Percentiles rank a stretch among this genome's conserved stretches.
These are phyloP conservation scores for Neurospora africana DNA, from an alignment of 495 filamentous ascomycete species.

Conservation along the genomic window DNA sequence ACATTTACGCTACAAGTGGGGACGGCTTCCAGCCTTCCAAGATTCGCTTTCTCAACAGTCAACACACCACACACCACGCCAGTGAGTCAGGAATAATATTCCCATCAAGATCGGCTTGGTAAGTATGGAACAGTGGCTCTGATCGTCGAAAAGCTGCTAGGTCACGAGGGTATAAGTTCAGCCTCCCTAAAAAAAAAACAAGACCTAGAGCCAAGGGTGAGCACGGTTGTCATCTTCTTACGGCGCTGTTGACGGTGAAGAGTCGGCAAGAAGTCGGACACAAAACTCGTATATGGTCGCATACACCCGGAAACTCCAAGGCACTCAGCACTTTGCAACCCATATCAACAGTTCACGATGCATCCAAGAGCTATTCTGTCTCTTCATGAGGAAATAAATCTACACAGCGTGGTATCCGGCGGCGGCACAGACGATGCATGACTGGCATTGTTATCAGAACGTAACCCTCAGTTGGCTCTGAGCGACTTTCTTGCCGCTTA, in stretches of 20 bases:
- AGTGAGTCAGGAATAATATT: not conserved
- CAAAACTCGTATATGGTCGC: not conserved
- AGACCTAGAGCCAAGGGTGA: not conserved
- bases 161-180: not conserved
- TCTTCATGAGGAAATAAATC: not conserved
- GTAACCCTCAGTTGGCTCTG: not conserved
- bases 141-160: not conserved
- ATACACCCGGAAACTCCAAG: not conserved
- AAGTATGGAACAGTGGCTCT: not conserved
- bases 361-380: not conserved
- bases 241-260: not conserved
- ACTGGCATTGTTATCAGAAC: not conserved
- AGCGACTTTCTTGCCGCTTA: not conserved
- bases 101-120: not conserved
- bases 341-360: not conserved
- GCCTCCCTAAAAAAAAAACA: not conserved
- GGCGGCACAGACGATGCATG: not conserved
- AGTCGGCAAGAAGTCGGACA: not conserved
- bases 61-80: not conserved
- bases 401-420: not conserved
- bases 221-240: not conserved
- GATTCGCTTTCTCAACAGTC: not conserved
- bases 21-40: not conserved
- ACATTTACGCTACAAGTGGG: not conserved
- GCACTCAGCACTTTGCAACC: not conserved